phyloP scores from a whole-genome alignment of 2,329 filamentous ascomycete genomes.

The Coniochaeta ligniaria region DNA sequence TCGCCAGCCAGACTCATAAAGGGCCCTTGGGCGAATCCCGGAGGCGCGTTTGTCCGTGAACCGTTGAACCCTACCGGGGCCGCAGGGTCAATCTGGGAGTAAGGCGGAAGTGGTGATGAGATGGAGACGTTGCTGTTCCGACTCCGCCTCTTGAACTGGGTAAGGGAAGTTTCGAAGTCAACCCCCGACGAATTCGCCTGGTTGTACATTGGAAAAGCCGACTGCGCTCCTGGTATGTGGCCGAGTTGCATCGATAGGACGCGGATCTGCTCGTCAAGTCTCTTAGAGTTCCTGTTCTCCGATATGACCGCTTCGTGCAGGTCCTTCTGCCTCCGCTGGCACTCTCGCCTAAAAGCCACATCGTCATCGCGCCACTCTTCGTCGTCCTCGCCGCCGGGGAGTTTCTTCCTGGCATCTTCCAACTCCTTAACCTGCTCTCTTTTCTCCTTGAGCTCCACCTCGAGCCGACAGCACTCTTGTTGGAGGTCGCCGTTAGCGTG shows the following conservation, averaged over 20 bases:
- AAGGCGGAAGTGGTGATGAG: slow-evolving; percentile 24
- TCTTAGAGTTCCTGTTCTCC: slow-evolving; percentile 38
- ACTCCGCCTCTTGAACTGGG: slow-evolving; percentile 39
- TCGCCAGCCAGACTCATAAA: slow-evolving; percentile 42
- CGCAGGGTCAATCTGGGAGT: slow-evolving; percentile 30
- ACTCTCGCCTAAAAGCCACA: slow-evolving; percentile 44
- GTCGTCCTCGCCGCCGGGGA: slow-evolving; percentile 53
- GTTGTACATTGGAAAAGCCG: slow-evolving; percentile 30
- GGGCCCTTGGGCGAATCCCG: slow-evolving; percentile 44
- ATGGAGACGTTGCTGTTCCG: slow-evolving; percentile 36
- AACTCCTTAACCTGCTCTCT: slow-evolving; percentile 65
- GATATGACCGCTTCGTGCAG: slow-evolving; percentile 42
- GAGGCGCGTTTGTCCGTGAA: slow-evolving; percentile 29
- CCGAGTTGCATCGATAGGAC: slow-evolving; percentile 39
- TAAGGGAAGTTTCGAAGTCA: slow-evolving; percentile 38
- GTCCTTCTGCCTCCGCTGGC: slow-evolving; percentile 45
- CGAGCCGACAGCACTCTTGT: slow-evolving; percentile 56
- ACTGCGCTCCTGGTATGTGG: slow-evolving; percentile 18
- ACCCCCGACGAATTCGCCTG: slow-evolving; percentile 35
- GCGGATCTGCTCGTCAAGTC: slow-evolving; percentile 39
- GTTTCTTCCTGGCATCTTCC: slow-evolving; percentile 61
- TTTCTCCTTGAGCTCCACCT: slow-evolving; percentile 67
- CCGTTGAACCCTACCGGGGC: slow-evolving; percentile 42
- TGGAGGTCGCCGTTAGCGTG: slow-evolving; percentile 54
- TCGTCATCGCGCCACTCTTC: slow-evolving; percentile 48